Evolutionary conservation across 208 protist genomes (phyloP).

Genomic region (Wallacemonas sp.): DNA sequence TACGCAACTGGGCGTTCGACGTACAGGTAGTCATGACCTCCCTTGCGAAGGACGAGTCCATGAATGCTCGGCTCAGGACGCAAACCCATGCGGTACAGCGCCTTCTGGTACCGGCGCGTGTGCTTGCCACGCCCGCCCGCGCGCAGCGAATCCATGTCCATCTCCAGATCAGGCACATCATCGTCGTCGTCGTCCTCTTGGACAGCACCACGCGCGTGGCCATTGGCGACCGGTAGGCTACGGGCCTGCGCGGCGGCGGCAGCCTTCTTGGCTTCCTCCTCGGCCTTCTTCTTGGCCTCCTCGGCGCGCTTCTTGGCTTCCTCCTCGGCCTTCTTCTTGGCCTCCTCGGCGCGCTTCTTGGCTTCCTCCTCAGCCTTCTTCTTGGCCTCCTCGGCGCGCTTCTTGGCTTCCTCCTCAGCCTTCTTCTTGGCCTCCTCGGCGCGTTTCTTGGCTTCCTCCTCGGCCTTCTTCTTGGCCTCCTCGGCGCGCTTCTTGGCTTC

Average conservation of each 20-base stretch:
- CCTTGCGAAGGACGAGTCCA: conserved; percentile 93
- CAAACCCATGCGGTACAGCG: conserved; percentile 96
- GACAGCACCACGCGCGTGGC: not conserved
- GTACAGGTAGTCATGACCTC: conserved; percentile 83
- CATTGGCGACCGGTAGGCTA: not conserved
- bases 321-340: conserved; percentile 5
- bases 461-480: not conserved
- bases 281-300: not conserved
- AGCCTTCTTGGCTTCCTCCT: too few relatives aligned
- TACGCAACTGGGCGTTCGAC: conserved; percentile 96
- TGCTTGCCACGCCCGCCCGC: conserved; percentile 35
- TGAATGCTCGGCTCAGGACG: conserved; percentile 92
- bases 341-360: conserved; percentile 2
- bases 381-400: not conserved
- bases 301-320: not conserved
- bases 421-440: not conserved
- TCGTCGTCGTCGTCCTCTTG: conserved; percentile 3
- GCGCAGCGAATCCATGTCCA: conserved; percentile 7
- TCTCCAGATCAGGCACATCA: conserved; percentile 8
- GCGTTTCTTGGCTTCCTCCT: not conserved
- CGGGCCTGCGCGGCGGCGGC: not conserved
- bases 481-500: not conserved
- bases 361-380: not conserved
- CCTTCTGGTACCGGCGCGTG: conserved; percentile 96
- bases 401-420: not conserved